These are phyloP conservation scores for Chlorella sp. DNA, from an alignment of 139 green algal genomes.

Conservation along the genomic window DNA sequence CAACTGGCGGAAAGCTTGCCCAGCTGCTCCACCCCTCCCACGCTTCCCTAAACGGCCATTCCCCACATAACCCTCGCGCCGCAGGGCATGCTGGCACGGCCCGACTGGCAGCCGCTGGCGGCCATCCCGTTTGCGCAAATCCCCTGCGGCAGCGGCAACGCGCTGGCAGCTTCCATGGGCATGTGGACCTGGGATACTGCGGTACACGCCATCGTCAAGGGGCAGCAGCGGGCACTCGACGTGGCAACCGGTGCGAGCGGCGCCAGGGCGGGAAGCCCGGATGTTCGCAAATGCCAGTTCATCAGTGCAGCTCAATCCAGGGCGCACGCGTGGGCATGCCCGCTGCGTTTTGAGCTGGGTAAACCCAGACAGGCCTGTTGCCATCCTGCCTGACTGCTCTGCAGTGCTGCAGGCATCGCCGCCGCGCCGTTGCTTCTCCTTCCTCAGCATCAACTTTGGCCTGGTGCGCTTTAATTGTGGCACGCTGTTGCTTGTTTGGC, in stretches of 20 bases:
- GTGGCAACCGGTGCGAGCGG: conserved; percentile 47
- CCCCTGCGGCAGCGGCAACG: conserved; percentile 75
- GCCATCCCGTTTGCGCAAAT: conserved; percentile 63
- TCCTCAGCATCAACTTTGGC: conserved; percentile 76
- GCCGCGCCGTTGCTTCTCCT: conserved; percentile 53
- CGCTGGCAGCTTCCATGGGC: conserved; percentile 66
- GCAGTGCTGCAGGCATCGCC: conserved; percentile 67
- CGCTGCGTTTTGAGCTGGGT: too few relatives aligned
- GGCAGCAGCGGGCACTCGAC: conserved; percentile 53
- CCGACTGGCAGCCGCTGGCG: conserved; percentile 66
- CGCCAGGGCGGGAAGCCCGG: too few relatives aligned
- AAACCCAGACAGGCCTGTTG: too few relatives aligned
- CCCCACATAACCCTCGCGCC: neutral
- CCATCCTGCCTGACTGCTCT: neutral
- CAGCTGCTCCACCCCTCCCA: neutral
- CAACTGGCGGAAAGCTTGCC: too few relatives aligned
- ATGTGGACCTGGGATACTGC: conserved; percentile 68
- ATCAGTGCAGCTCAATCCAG: too few relatives aligned
- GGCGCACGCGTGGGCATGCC: too few relatives aligned
- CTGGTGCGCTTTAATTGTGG: conserved; percentile 36
- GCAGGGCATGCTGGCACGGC: conserved; percentile 68
- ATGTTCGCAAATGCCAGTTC: too few relatives aligned
- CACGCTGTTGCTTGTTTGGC: too few relatives aligned
- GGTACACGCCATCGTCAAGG: conserved; percentile 60
- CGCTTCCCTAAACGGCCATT: neutral